A percentile compares a stretch with the other conserved stretches of the same genome.
phyloP scores from a whole-genome alignment of 108 stramenopile species.

The Asterionellopsis glacialis region DNA sequence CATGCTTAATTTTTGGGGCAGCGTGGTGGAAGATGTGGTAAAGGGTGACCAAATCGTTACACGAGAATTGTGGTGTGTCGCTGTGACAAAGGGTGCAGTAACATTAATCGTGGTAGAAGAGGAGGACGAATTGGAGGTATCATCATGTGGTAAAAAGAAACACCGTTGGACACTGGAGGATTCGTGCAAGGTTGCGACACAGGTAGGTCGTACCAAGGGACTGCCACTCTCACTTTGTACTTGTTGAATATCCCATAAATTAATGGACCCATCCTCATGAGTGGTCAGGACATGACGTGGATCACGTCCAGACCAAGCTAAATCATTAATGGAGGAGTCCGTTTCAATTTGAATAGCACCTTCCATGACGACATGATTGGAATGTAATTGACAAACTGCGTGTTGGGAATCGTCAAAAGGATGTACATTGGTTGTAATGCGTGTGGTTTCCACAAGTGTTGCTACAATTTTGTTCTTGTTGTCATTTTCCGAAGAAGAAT shows the following conservation, averaged over 20 bases:
- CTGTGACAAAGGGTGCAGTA: constrained; percentile 71
- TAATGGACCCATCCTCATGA: constrained; percentile 53
- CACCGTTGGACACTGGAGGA: constrained; percentile 22
- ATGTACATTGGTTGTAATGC: too few species aligned
- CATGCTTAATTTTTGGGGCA: constrained; percentile 44
- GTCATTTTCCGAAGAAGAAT: constrained; percentile 33
- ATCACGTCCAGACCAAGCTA: constrained; percentile 56
- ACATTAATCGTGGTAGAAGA: constrained; percentile 5
- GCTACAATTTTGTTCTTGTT: constrained; percentile 35
- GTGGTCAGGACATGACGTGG: constrained; percentile 53
- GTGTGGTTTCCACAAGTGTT: constrained; percentile 62
- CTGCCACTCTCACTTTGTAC: constrained; percentile 8
- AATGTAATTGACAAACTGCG: constrained; percentile 29
- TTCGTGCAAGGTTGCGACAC: too few species aligned
- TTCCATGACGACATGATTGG: constrained; percentile 28
- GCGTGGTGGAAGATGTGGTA: constrained; percentile 5
- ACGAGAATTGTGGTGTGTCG: constrained; percentile 39
- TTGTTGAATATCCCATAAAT: constrained; percentile 51
- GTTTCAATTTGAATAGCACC: constrained; percentile 34
- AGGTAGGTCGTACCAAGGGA: not conserved
- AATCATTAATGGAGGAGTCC: constrained; percentile 37
- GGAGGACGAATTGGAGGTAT: constrained; percentile 7
- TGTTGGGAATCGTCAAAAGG: constrained; percentile 33
- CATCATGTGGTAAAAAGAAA: constrained; percentile 61
- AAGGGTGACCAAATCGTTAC: constrained; percentile 75